A percentile compares a stretch with the other conserved stretches of the same genome.
phyloP scores from a whole-genome alignment of 768 basidiomycete genomes.

The Agaricus bisporus region DNA sequence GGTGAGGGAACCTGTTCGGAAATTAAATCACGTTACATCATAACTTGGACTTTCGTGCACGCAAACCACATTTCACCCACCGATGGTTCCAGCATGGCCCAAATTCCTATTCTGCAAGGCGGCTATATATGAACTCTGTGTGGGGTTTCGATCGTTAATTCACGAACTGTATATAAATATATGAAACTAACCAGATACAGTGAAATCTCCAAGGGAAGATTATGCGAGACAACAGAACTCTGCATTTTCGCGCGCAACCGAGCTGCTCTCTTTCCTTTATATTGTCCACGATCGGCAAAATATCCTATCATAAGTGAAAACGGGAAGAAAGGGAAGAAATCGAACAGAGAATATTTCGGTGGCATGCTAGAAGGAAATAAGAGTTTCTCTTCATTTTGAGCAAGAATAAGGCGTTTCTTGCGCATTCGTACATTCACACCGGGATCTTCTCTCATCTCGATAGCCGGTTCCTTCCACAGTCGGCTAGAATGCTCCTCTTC shows the following conservation, averaged over 20 bases:
- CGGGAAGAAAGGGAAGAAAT: conserved; percentile 67
- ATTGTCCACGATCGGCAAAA: conserved; percentile 40
- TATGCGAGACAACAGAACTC: conserved; percentile 42
- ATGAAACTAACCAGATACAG: conserved; percentile 49
- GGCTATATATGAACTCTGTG: conserved; percentile 64
- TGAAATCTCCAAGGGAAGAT: conserved; percentile 64
- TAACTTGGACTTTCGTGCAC: background rate
- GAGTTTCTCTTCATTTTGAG: conserved; percentile 36
- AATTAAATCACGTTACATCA: background rate
- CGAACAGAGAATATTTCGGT: conserved; percentile 54
- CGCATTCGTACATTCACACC: background rate
- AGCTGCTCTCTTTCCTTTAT: conserved; percentile 57
- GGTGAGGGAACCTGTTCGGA: conserved; percentile 41
- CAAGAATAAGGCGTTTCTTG: conserved; percentile 24
- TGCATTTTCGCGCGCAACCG: conserved; percentile 44
- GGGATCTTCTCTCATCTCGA: background rate
- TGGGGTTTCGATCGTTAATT: background rate
- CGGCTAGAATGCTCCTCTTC: background rate
- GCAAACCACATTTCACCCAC: conserved; percentile 27
- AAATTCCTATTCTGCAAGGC: conserved; percentile 50
- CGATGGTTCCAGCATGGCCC: conserved; percentile 54
- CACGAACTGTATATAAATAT: background rate
- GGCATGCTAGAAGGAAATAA: conserved; percentile 52
- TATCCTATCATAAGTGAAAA: conserved; percentile 52
- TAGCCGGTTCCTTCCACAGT: background rate